Evolutionary conservation across 2,329 filamentous ascomycete species (phyloP), one percentile per base, ranked within the genome.

Genomic region (Pezicula carpinea): DNA sequence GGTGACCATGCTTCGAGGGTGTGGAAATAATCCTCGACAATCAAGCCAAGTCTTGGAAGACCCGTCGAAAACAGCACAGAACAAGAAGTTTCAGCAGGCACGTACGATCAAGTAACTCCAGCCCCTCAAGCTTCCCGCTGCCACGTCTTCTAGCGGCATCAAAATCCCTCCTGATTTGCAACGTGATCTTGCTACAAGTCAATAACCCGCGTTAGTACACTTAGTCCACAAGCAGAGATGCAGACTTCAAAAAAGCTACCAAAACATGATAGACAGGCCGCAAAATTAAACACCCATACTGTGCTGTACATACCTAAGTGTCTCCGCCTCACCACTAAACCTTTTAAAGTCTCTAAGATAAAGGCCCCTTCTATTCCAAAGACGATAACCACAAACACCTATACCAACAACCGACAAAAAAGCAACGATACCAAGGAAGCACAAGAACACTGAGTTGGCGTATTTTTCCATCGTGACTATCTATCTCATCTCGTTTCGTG

Each of bases 341-440:
- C 29, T 43, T 26, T 48, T 15, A 29, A 55, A 57, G 22, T 57
- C 53, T 4, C 43, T 39, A n/a, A 53, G 35, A 31, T 53, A 44
- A 32, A 52, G 54, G 1, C 51, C 44, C 3, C 47, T 45, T 2
- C 36, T 50, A 4, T 15, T 46, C 33, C 41, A 51, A 3, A 46
- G 31, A 14, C 40, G 43, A 15, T 48, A 38, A 13, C 35, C 38
- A 23, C 34, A 51, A 11, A 49, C 42, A 8, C 38, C 33, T 21
- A 31, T 10, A 13, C 46, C 23, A 1, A 49, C 23, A 33, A 42
- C 35, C n/a, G 42, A 32, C 22, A 46, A 13, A 6, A 46, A 45
- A 13, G 15, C 36, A 5, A 51, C 34, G 22, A 53, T n/a, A 14
- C 41, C 46, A 7, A 53, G 11, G 29, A 54, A 33, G 14, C 44